Evolutionary conservation across 352 stramenopile genomes (phyloP), one percentile per base, ranked within the genome.

Genomic region (Phytopythium sindhum): DNA sequence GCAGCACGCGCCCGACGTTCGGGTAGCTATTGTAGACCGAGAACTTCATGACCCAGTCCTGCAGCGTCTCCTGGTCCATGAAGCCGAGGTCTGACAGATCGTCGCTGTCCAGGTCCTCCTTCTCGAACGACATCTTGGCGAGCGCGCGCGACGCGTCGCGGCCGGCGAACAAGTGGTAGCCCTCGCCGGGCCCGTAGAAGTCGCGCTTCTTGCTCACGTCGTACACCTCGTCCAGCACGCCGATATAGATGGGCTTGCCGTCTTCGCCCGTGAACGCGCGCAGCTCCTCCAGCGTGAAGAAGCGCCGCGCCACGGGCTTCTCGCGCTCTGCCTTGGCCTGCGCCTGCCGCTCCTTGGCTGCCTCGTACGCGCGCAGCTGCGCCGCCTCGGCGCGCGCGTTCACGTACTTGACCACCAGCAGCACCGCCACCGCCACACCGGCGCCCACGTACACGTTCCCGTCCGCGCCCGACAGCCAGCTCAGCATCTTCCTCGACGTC

Each of bases 71-170:
- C 57, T 93, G 78, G 55, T 93, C 84, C 83, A 93, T 91, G 65
- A 90, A 91, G 64, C 78, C 80, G 44, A 95, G 60, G 50, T 93
- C 83, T n/a, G 69, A 77, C 39, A 95, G 65, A 4, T 91, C 83
- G 24, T 84, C 75, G 66, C 75, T 93, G 65, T 98, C 91, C 24
- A 99, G 74, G 59, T 98, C 88, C 33, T 88, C 83, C 45, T 90
- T 84, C 70, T 99, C 96, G 73, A 99, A 98, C 69, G 86, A 97
- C 88, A 99, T 98, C 71, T 98, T 98, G 53, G 96, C 96, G 60
- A 99, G 78, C 23, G 95, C 92, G 23, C 88, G 89, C 5, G 95
- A 98, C 60, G 92, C 96, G 65, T 99, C 96, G 42, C 92, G 90
- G 2, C 97, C 96, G 0, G 96, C 95, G 80, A 99, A 99, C 17